A percentile compares a stretch with the other conserved stretches of the same genome.
phyloP scores from a whole-genome alignment of 805 yeast species.

The Grigorovia jiainica region DNA sequence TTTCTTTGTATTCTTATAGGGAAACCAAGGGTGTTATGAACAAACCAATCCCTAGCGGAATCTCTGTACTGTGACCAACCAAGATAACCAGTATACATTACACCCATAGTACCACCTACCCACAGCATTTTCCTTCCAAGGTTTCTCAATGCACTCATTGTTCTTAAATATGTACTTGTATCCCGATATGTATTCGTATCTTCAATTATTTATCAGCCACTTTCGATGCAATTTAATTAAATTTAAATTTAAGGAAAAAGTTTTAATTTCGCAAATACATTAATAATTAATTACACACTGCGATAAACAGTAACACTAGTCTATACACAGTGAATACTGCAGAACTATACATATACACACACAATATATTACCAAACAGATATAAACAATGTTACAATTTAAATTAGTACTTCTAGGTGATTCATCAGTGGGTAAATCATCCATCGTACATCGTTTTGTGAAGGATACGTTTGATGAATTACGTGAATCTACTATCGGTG shows the following conservation, averaged over 20 bases:
- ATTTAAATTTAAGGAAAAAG: too few relatives aligned
- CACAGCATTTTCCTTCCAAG: not conserved
- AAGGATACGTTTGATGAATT: constrained; percentile 63
- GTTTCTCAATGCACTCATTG: not conserved
- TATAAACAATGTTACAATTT: constrained; percentile 38
- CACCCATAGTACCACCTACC: constrained; percentile 29
- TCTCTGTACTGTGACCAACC: constrained; percentile 44
- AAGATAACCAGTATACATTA: constrained; percentile 48
- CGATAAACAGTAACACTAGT: too few relatives aligned
- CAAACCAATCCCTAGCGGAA: constrained; percentile 32
- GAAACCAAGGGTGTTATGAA: constrained; percentile 32
- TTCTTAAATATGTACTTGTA: too few relatives aligned
- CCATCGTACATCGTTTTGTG: constrained; percentile 75
- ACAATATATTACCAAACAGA: not conserved
- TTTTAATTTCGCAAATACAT: too few relatives aligned
- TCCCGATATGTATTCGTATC: too few relatives aligned
- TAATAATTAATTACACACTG: too few relatives aligned
- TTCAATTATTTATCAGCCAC: too few relatives aligned
- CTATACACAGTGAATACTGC: not conserved
- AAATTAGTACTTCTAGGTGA: constrained; percentile 72
- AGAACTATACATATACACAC: not conserved
- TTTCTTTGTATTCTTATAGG: constrained; percentile 9
- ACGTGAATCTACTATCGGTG: constrained; percentile 94
- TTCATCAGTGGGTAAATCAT: constrained; percentile 75
- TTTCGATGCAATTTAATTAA: too few relatives aligned